Base-by-base conservation (phyloP, 331 rosid species). In the Telfairia occidentalis region DNA sequence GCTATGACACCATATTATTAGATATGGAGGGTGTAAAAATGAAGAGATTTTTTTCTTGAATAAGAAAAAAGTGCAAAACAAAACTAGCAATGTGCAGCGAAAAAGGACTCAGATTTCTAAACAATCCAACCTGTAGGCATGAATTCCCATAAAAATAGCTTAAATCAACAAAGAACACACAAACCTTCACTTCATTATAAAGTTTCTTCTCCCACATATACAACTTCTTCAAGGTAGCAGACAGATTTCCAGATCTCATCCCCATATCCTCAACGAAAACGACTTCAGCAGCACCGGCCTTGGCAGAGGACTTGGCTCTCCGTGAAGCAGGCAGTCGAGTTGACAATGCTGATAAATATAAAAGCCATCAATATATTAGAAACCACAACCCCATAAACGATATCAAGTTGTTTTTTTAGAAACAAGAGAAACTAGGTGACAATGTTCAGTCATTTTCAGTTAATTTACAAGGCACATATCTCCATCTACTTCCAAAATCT, bases 201-300 rank as follows among this genome's bases (percentile, higher is more conserved):
- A 95, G 97, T 75, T 95, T 95, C 92, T 87, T 95, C 89, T 95
- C 99, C 99, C 99, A 95, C 54, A 95, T 95, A 81, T 83, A 81
- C 66, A 95, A 84, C 87, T 95, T 95, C 40, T 84, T 91, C 78
- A 95, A 83, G 15, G 96, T 95, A 38, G 96, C 84, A 37, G 97
- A 92, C 71, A 95, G 93, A 75, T 84, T 86, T 76, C 80, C 84
- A 7, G 93, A 81, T 77, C 87, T 82, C 64, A 79, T 71, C 35
- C 78, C 69, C 74, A 86, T 58, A 48, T 84, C 96, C 80, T 85
- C 90, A 58, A 81, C 85, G 29, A 82, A 48, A 72, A 74, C 84
- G 69, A 76, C 15, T 26, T 67, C 84, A 30, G 85, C 71, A 21
- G 83, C 58, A 75, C 70, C 86, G 73, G 74, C 80, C 38, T 57